Percentiles rank a stretch among this genome's conserved stretches.
Evolutionary conservation across 2,329 filamentous ascomycete genomes (phyloP).

Genomic region (Diaporthe citri): DNA sequence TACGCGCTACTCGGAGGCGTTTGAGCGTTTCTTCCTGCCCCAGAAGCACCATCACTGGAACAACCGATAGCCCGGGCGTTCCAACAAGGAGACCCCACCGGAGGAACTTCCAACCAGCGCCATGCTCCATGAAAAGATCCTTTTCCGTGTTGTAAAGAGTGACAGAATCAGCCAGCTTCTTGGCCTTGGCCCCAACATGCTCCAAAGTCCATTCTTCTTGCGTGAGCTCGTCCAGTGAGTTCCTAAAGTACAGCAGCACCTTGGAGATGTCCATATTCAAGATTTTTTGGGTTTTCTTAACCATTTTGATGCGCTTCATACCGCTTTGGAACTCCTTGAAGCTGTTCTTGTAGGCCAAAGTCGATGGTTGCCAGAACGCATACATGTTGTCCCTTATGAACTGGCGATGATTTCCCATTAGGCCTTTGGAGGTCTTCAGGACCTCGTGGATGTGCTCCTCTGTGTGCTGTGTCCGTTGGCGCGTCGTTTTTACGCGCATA

Average conservation of each 20-base stretch:
- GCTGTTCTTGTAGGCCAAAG: slow-evolving; percentile 15
- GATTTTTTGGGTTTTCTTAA: background rate
- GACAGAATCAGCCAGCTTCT: slow-evolving; percentile 29
- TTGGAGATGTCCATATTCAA: slow-evolving; percentile 34
- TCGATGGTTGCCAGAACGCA: slow-evolving; percentile 35
- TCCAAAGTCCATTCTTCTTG: slow-evolving; percentile 29
- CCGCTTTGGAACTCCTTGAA: slow-evolving; percentile 23
- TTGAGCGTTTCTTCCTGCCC: slow-evolving; percentile 47
- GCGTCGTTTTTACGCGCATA: background rate
- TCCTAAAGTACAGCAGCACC: slow-evolving; percentile 18
- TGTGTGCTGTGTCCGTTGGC: background rate
- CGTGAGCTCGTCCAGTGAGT: background rate
- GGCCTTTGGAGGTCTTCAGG: slow-evolving; percentile 37
- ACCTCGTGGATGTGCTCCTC: slow-evolving; percentile 37
- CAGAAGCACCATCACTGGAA: slow-evolving; percentile 46
- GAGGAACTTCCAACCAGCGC: slow-evolving; percentile 45
- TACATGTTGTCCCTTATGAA: slow-evolving; percentile 34
- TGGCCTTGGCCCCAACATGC: slow-evolving; percentile 18
- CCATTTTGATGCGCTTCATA: slow-evolving; percentile 25
- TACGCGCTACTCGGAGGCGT: slow-evolving; percentile 42
- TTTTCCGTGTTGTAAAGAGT: slow-evolving; percentile 33
- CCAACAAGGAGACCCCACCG: slow-evolving; percentile 49
- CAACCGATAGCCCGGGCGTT: slow-evolving; percentile 45
- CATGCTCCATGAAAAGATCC: slow-evolving; percentile 20
- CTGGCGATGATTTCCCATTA: slow-evolving; percentile 39